Conservation (phyloP, 495 filamentous ascomycete species). For the Oidiodendron maius region DNA sequence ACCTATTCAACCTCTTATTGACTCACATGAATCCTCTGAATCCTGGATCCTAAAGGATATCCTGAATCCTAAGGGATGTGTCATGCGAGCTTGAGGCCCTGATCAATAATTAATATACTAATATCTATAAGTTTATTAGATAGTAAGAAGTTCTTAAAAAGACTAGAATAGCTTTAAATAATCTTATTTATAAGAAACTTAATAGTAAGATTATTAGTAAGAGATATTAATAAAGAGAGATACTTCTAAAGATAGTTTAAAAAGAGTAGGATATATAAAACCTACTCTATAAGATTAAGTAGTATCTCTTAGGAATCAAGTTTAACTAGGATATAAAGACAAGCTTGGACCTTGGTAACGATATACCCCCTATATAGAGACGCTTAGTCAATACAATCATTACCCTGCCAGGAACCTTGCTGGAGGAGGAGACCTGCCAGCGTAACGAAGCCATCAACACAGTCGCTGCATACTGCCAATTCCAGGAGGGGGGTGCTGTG, state of each 20-base stretch:
- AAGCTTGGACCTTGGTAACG: conserved; percentile 8
- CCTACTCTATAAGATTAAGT: conserved; percentile 25
- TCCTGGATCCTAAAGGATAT: too few species aligned
- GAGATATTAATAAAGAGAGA: too few species aligned
- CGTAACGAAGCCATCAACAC: conserved; percentile 30
- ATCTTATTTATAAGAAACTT: too few species aligned
- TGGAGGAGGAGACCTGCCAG: conserved; percentile 28
- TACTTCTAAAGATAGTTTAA: conserved; percentile 25
- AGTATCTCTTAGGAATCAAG: conserved; percentile 21
- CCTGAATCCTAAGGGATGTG: too few species aligned
- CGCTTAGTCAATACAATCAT: conserved; percentile 28
- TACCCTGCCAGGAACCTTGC: conserved; percentile 24
- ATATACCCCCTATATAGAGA: conserved; percentile 22
- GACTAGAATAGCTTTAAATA: too few species aligned
- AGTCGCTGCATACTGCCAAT: conserved; percentile 28
- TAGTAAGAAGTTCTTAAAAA: too few species aligned
- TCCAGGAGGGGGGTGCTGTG: conserved; percentile 26
- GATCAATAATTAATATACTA: too few species aligned
- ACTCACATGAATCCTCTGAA: too few species aligned
- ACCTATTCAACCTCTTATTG: too few species aligned
- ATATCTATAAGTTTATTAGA: too few species aligned
- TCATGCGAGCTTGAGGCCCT: too few species aligned
- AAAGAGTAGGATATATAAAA: conserved; percentile 25
- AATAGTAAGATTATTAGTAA: too few species aligned
- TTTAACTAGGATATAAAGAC: conserved; percentile 22